A percentile compares a stretch with the other conserved stretches of the same genome.
These are phyloP conservation scores for Diaporthe aspalathi DNA, from an alignment of 2,329 filamentous ascomycete genomes.

Conservation along the genomic window DNA sequence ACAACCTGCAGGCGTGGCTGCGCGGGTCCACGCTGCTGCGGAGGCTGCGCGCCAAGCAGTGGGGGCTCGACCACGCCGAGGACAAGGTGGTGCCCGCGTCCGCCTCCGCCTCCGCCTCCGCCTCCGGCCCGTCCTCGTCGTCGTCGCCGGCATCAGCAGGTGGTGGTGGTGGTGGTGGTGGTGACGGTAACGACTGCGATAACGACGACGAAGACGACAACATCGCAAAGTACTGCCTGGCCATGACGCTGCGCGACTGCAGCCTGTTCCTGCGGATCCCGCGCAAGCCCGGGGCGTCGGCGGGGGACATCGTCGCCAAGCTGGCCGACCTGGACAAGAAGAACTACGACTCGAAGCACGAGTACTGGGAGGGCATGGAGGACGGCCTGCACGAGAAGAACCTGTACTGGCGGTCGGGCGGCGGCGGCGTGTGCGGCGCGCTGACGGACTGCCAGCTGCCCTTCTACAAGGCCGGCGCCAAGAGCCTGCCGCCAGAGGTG, in stretches of 20 bases:
- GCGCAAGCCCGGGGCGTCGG: slow-evolving; percentile 41
- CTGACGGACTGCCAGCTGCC: slow-evolving; percentile 38
- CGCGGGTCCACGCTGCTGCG: slow-evolving; percentile 52
- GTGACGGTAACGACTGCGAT: slow-evolving; percentile 41
- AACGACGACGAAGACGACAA: slow-evolving; percentile 49
- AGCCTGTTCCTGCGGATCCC: slow-evolving; percentile 76
- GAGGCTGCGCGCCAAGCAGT: slow-evolving; percentile 50
- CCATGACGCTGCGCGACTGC: slow-evolving; percentile 86
- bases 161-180: too few species aligned
- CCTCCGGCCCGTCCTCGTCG: slow-evolving; percentile 33
- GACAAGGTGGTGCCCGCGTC: slow-evolving; percentile 51
- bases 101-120: not conserved
- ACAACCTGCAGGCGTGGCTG: slow-evolving; percentile 47
- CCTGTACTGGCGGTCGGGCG: slow-evolving; percentile 65
- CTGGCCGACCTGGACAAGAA: slow-evolving; percentile 85
- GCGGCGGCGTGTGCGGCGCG: slow-evolving; percentile 2
- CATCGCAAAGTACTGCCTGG: slow-evolving; percentile 64
- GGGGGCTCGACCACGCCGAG: slow-evolving; percentile 52
- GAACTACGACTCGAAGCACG: slow-evolving; percentile 72
- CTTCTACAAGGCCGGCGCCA: slow-evolving; percentile 32
- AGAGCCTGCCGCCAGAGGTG: slow-evolving; percentile 21
- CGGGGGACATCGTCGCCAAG: slow-evolving; percentile 61
- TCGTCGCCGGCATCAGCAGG: too few species aligned
- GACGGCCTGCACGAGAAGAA: slow-evolving; percentile 71
- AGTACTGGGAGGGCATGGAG: slow-evolving; percentile 77